Evolutionary conservation across 441 rosid genomes (phyloP), one percentile per base, ranked within the genome.

Genomic region (Hura crepitans): DNA sequence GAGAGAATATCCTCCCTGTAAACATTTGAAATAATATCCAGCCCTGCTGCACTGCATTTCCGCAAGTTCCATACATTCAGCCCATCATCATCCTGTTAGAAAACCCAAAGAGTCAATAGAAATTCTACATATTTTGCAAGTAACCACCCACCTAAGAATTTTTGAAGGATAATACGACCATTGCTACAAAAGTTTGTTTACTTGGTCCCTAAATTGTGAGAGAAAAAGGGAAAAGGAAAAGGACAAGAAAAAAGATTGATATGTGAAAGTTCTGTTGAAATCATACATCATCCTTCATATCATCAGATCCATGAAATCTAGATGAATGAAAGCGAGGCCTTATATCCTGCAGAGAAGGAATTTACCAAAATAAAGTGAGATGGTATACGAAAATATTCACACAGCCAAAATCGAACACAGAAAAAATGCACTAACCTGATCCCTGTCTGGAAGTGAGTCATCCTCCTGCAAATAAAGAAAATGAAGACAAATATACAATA

Each of bases 11-110:
- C 98, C 84, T 91, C 97, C 60, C 97, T 94, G 80, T 89, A 93
- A 69, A 89, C 84, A 83, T 87, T 96, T 53, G 99, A 91, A 68
- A 96, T 87, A 73, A 83, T 75, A 71, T 96, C 97, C 78, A 96
- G 92, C 72, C 91, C 96, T 68, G 98, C 98, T 66, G 99, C 99
- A 85, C 99, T 96, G 84, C 98, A 96, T 84, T 96, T 96, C 82
- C 99, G 84, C 72, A 96, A 81, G 80, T 91, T 96, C 97, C 99
- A 96, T 33, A 87, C 72, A n/a, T 88, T 91, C 31, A 82, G 83
- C 5, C 86, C 84, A 78, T 93, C 99, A 75, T 96, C 98, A 79
- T 96, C 98, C 99, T 96, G 86, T 59, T 55, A 22, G 23, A 6
- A 22, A n/a, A 9, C 25, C 14, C 57, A 53, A 11, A 53, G 28